Percentiles rank a stretch among this genome's conserved stretches.
These are phyloP conservation scores for Penicillium sp. DNA, from an alignment of 2,329 filamentous ascomycete genomes.

Conservation along the genomic window DNA sequence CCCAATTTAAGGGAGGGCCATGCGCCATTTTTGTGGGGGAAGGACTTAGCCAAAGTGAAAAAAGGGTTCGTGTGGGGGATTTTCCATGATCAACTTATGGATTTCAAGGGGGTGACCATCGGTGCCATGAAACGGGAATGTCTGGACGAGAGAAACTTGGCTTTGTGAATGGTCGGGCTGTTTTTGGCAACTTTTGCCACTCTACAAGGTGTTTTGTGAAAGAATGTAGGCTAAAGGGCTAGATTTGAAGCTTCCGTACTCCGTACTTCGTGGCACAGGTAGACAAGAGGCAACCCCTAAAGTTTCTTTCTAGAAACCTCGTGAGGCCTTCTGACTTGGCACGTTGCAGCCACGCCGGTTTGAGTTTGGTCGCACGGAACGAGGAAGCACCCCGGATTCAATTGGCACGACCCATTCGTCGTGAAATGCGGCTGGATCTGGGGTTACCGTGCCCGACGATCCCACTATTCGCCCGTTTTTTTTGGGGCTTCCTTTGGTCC, in stretches of 20 bases:
- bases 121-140: neutral
- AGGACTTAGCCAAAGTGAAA: neutral
- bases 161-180: neutral
- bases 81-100: neutral
- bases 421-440: constrained; percentile 19
- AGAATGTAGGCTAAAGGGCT: neutral
- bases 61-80: constrained; percentile 28
- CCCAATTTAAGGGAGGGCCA: constrained; percentile 14
- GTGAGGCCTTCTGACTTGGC: constrained; percentile 1
- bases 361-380: constrained; percentile 22
- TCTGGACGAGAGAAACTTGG: neutral
- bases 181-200: neutral
- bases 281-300: neutral
- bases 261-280: neutral
- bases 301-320: constrained; percentile 18
- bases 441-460: constrained; percentile 14
- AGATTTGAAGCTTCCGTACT: neutral
- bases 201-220: neutral
- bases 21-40: constrained; percentile 31
- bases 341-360: constrained; percentile 25
- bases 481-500: neutral
- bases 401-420: neutral
- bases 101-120: neutral
- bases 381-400: constrained; percentile 1
- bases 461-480: neutral